These are phyloP conservation scores for Acacia crassicarpa DNA, from an alignment of 306 rosid genomes.

Conservation along the genomic window DNA sequence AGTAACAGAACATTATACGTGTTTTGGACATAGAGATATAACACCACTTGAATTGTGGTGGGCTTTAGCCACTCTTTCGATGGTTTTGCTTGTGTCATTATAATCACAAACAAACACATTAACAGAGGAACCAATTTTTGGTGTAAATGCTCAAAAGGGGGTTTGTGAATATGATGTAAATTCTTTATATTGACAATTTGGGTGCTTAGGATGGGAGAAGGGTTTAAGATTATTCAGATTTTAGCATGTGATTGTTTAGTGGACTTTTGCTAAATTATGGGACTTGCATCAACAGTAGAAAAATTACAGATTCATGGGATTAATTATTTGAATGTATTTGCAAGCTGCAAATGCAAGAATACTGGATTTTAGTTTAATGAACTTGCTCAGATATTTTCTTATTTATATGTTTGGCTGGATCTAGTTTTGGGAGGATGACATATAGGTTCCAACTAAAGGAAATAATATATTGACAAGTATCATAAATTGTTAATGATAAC, in stretches of 20 bases:
- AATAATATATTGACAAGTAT: no score
- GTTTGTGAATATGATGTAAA: neutral
- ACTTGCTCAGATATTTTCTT: neutral
- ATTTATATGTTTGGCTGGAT: neutral
- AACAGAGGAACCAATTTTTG: neutral
- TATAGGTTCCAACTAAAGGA: no score
- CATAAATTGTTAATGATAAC: no score
- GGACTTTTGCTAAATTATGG: neutral
- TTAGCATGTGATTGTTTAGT: neutral
- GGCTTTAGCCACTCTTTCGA: constrained; percentile 31
- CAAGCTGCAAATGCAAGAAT: neutral
- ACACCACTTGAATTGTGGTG: constrained; percentile 34
- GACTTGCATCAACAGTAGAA: neutral
- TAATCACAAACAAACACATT: neutral
- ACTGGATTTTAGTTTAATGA: neutral
- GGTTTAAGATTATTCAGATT: neutral
- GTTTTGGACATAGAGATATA: constrained; percentile 36
- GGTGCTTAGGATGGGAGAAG: neutral
- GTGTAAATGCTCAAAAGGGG: neutral
- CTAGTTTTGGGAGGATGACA: no score
- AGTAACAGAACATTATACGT: neutral
- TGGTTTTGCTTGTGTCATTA: constrained; percentile 30
- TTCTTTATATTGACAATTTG: neutral
- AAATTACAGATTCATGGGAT: neutral
- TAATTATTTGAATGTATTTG: neutral